Conservation (phyloP, 768 basidiomycete genomes). For the Xerocomellus chrysenteron region DNA sequence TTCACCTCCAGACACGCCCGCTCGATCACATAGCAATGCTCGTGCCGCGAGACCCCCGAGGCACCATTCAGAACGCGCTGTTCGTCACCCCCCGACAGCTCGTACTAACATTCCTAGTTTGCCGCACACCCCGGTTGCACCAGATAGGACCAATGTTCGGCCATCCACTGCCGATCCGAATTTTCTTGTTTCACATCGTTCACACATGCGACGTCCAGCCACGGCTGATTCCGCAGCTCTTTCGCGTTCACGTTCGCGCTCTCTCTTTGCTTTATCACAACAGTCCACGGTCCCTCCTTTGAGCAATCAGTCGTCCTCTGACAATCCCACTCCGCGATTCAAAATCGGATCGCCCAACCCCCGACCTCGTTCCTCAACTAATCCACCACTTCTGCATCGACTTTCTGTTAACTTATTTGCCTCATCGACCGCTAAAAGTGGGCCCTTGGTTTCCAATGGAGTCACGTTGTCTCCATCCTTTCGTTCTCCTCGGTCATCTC, state of each 20-base stretch:
- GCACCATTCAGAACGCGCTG: conserved; percentile 41
- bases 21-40: conserved; percentile 20
- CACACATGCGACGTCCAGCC: conserved; percentile 35
- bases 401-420: conserved; percentile 67
- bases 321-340: conserved; percentile 11
- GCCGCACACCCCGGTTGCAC: conserved; percentile 5
- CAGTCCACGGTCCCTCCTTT: conserved; percentile 15
- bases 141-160: conserved; percentile 10
- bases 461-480: conserved; percentile 25
- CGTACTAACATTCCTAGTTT: conserved; percentile 12
- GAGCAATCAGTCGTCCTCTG: not conserved
- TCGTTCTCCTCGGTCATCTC: conserved; percentile 45
- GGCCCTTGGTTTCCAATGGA: conserved; percentile 6
- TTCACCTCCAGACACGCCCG: conserved; percentile 12
- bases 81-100: conserved; percentile 10
- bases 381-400: conserved; percentile 68
- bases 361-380: conserved; percentile 53
- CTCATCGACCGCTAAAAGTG: conserved; percentile 31
- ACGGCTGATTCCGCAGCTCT: conserved; percentile 43
- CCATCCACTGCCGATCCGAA: conserved; percentile 19
- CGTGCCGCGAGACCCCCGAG: conserved; percentile 39
- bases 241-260: conserved; percentile 33
- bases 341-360: conserved; percentile 36
- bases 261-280: conserved; percentile 29
- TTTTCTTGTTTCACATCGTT: conserved; percentile 14